A percentile compares a stretch with the other conserved stretches of the same genome.
Evolutionary conservation across 2,329 filamentous ascomycete genomes (phyloP).

Genomic region (Trichoderma simmonsii): DNA sequence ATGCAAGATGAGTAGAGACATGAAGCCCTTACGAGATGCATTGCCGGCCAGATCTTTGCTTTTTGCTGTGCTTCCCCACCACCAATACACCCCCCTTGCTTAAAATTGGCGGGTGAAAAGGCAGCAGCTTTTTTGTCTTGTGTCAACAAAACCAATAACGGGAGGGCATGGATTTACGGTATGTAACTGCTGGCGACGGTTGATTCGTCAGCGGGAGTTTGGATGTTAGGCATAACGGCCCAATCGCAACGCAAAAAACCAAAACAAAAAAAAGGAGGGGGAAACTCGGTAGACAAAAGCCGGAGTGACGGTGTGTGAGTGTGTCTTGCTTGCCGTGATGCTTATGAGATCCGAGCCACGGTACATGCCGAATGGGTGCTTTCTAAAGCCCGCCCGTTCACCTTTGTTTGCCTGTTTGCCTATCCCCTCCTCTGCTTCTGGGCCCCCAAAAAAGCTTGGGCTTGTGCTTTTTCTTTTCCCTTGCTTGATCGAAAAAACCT

Average conservation of each 20-base stretch:
- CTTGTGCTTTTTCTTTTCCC: neutral
- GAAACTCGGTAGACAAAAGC: neutral
- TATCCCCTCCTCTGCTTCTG: neutral
- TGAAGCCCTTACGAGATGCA: neutral
- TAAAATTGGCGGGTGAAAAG: neutral
- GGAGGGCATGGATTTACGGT: neutral
- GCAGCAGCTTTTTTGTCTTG: neutral
- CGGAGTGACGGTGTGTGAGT: neutral
- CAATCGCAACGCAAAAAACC: neutral
- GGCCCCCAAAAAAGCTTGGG: neutral
- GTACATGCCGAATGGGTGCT: neutral
- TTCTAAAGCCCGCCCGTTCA: neutral
- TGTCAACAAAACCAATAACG: neutral
- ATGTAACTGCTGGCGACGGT: neutral
- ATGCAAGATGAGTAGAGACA: neutral
- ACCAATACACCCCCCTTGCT: neutral
- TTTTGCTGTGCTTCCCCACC: neutral
- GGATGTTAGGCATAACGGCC: neutral
- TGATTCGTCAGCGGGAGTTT: conserved; percentile 11
- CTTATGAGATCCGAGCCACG: neutral
- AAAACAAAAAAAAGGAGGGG: neutral
- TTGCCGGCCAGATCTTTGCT: neutral
- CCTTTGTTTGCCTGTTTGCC: neutral
- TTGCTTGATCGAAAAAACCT: neutral
- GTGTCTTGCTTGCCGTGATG: neutral